A percentile compares a stretch with the other conserved stretches of the same genome.
Evolutionary conservation across 2,329 filamentous ascomycete genomes (phyloP).

Genomic region (Cercospora sp.): DNA sequence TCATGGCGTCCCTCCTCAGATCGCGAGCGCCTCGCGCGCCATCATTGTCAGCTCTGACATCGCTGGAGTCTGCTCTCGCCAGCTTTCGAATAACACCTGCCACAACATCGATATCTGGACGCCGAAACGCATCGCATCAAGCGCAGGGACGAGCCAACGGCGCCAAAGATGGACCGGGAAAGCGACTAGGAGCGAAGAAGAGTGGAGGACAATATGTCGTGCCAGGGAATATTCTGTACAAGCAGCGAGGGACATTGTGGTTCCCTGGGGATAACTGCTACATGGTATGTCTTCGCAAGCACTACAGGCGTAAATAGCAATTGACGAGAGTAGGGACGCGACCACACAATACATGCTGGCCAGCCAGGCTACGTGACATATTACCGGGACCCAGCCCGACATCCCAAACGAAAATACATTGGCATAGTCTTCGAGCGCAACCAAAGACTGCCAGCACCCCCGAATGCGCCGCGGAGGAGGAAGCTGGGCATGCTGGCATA

Average conservation of each 20-base stretch:
- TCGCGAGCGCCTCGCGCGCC: slow-evolving; percentile 27
- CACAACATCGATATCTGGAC: slow-evolving; percentile 14
- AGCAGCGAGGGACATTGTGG: slow-evolving; percentile 92
- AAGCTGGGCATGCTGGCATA: slow-evolving; percentile 71
- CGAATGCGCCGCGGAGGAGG: slow-evolving; percentile 71
- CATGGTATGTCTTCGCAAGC: slow-evolving; percentile 53
- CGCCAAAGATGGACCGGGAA: slow-evolving; percentile 69
- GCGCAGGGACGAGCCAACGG: slow-evolving; percentile 68
- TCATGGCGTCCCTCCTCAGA: slow-evolving; percentile 12
- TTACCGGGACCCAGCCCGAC: slow-evolving; percentile 81
- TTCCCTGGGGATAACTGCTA: slow-evolving; percentile 92
- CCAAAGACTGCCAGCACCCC: slow-evolving; percentile 75
- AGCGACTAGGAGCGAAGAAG: slow-evolving; percentile 93
- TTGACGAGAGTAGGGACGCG: slow-evolving; percentile 60
- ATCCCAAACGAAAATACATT: slow-evolving; percentile 91
- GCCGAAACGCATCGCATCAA: slow-evolving; percentile 62
- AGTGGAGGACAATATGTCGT: slow-evolving; percentile 90
- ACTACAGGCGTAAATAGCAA: neutral
- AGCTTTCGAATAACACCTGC: slow-evolving; percentile 34
- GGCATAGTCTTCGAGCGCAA: slow-evolving; percentile 84
- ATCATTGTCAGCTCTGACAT: slow-evolving; percentile 31
- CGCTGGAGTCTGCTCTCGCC: slow-evolving; percentile 37
- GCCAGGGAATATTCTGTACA: slow-evolving; percentile 96
- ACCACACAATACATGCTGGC: slow-evolving; percentile 91
- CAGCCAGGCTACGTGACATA: slow-evolving; percentile 91